A percentile compares a stretch with the other conserved stretches of the same genome.
Conservation (phyloP, 768 basidiomycete genomes). For the Kwoniella bestiolae region DNA sequence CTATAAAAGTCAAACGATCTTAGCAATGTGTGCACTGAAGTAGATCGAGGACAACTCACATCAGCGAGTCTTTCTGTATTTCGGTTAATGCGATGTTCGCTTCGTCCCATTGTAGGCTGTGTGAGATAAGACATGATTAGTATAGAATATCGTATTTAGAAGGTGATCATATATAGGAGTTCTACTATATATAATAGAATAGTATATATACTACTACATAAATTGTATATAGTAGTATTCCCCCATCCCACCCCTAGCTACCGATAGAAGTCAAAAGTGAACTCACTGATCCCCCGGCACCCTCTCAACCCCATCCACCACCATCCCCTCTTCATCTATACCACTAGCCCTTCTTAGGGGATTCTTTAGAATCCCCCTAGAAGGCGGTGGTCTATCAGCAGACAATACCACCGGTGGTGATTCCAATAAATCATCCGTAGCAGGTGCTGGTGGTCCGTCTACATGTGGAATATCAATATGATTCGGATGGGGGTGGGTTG, state of each 20-base stretch:
- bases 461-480: conserved; percentile 48
- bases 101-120: conserved; percentile 90
- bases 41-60: conserved; percentile 59
- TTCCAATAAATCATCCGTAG: conserved; percentile 29
- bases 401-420: conserved; percentile 6
- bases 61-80: conserved; percentile 89
- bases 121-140: not conserved
- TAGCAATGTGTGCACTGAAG: not conserved
- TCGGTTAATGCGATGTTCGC: conserved; percentile 90
- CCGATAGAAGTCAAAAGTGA: conserved; percentile 2
- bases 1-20: conserved; percentile 19
- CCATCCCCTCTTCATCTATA: conserved; percentile 11
- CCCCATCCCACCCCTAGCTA: conserved; percentile 22
- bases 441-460: conserved; percentile 11
- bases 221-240: conserved; percentile 8
- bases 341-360: conserved; percentile 30
- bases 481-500: conserved; percentile 37
- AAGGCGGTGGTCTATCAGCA: conserved; percentile 36
- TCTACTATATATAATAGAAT: too few relatives aligned
- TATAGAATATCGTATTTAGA: too few relatives aligned
- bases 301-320: conserved; percentile 15
- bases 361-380: conserved; percentile 50
- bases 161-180: too few relatives aligned
- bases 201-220: not conserved
- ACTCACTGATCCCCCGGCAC: conserved; percentile 26